A percentile compares a stretch with the other conserved stretches of the same genome.
phyloP scores from a whole-genome alignment of 2,329 filamentous ascomycete species.

The Pyrenochaeta sp. region DNA sequence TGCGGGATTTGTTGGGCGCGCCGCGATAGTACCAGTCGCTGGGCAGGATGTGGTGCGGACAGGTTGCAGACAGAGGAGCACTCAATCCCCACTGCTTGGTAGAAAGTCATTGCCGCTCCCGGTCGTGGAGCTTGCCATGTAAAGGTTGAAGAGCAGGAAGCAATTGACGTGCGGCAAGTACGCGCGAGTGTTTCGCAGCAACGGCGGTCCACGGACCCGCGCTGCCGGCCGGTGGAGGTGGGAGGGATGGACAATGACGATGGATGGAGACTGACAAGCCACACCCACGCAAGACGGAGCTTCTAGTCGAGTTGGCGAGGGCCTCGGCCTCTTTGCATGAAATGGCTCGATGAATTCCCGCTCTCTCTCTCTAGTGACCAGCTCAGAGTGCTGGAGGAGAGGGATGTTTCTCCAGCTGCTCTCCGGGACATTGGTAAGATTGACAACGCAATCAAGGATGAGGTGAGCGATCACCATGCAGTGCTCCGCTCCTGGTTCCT shows the following conservation, averaged over 20 bases:
- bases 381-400: neutral
- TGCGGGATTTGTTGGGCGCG: conserved; percentile 3
- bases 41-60: conserved; percentile 6
- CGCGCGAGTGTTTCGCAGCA: conserved; percentile 16
- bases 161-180: neutral
- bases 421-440: neutral
- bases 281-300: neutral
- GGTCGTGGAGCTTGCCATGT: conserved; percentile 12
- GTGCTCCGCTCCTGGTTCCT: conserved; percentile 3
- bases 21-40: neutral
- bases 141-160: no score
- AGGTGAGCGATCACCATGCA: neutral
- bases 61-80: conserved; percentile 26
- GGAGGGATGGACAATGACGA: conserved; percentile 14
- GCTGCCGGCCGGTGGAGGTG: conserved; percentile 7
- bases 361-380: neutral
- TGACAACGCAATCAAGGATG: neutral
- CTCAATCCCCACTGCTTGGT: conserved; percentile 25
- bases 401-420: neutral
- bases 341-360: neutral
- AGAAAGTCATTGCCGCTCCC: conserved; percentile 36
- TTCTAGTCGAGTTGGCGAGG: neutral
- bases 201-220: conserved; percentile 19
- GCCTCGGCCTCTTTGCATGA: conserved; percentile 6
- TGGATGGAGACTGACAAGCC: conserved; percentile 1